Percentiles rank a stretch among this genome's conserved stretches.
phyloP scores from a whole-genome alignment of 345 rosid species.

The Luvunga scandens region DNA sequence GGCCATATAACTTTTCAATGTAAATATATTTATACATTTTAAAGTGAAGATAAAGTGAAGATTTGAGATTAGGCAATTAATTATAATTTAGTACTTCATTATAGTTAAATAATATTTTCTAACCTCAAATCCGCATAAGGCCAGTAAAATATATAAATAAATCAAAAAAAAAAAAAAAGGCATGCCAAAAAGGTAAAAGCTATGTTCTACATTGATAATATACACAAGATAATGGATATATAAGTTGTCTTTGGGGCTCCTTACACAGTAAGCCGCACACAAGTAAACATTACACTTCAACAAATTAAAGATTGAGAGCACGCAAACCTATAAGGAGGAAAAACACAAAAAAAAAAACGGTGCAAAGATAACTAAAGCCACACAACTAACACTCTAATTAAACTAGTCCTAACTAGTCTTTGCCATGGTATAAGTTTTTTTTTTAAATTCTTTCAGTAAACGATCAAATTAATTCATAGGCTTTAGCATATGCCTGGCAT shows the following conservation, averaged over 20 bases:
- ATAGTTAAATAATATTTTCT: too few relatives aligned
- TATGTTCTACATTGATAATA: neutral
- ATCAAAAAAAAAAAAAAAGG: neutral
- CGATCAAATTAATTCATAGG: neutral
- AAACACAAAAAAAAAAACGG: neutral
- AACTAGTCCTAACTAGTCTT: constrained; percentile 3
- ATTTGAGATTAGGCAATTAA: too few relatives aligned
- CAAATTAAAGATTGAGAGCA: neutral
- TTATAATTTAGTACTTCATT: too few relatives aligned
- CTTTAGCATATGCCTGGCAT: constrained; percentile 59
- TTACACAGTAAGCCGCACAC: neutral
- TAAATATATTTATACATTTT: too few relatives aligned
- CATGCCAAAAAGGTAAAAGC: neutral
- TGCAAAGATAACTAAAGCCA: neutral
- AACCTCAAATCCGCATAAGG: neutral
- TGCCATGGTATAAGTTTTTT: neutral
- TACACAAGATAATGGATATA: neutral
- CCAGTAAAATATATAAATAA: too few relatives aligned
- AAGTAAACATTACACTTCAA: neutral
- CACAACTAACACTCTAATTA: constrained; percentile 3
- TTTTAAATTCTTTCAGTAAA: too few relatives aligned
- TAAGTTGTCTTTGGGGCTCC: neutral
- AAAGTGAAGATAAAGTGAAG: too few relatives aligned
- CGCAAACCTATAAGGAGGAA: neutral
- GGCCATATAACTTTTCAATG: too few relatives aligned